A percentile compares a stretch with the other conserved stretches of the same genome.
Conservation (phyloP, 495 filamentous ascomycete genomes). For the Podospora comata region DNA sequence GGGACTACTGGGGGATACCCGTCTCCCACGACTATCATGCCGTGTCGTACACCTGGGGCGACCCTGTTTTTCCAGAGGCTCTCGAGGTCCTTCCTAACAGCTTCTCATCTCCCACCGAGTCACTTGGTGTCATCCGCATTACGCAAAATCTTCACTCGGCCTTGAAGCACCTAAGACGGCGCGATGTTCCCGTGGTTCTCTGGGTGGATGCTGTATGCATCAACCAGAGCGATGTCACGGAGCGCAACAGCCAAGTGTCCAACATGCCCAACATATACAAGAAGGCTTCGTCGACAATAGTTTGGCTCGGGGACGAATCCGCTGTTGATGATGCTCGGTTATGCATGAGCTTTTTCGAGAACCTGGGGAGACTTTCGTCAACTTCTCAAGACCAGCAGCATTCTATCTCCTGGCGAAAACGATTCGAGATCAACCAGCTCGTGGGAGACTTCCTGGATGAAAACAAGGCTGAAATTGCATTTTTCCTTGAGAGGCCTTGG, state of each 20-base stretch:
- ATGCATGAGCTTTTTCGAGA: neutral
- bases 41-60: neutral
- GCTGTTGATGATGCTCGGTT: neutral
- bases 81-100: neutral
- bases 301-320: slow-evolving; percentile 16
- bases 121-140: neutral
- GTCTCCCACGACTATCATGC: neutral
- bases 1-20: neutral
- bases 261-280: slow-evolving; percentile 25
- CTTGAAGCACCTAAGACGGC: neutral
- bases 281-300: slow-evolving; percentile 14
- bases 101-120: neutral
- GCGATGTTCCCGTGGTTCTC: slow-evolving; percentile 3
- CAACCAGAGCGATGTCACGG: slow-evolving; percentile 22
- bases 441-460: neutral
- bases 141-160: slow-evolving; percentile 2
- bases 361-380: neutral
- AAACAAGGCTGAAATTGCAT: neutral
- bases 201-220: slow-evolving; percentile 30
- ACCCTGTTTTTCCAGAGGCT: neutral
- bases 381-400: neutral
- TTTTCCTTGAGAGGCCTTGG: neutral
- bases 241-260: slow-evolving; percentile 20
- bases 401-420: neutral
- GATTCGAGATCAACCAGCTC: neutral